Conservation (phyloP, 1,139 yeast genomes). For the Saccharomycopsis phalli region DNA sequence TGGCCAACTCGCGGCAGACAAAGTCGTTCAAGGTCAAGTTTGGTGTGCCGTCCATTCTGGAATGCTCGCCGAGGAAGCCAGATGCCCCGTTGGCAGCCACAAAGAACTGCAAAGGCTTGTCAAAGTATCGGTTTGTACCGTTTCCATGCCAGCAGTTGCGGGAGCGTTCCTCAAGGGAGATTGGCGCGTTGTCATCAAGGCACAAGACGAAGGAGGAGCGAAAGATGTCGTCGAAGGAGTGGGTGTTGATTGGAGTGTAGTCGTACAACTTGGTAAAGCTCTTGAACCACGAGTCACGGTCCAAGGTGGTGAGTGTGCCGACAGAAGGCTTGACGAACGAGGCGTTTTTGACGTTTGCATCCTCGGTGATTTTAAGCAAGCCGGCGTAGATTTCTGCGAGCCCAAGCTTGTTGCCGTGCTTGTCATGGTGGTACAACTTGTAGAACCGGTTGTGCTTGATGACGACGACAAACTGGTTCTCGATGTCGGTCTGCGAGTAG, state of each 20-base stretch:
- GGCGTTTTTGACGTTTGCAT: slow-evolving; percentile 34
- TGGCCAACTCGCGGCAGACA: slow-evolving; percentile 48
- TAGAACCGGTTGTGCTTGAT: slow-evolving; percentile 73
- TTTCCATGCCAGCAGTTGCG: slow-evolving; percentile 92
- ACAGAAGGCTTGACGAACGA: slow-evolving; percentile 44
- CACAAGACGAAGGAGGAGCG: slow-evolving; percentile 75
- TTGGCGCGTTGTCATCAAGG: slow-evolving; percentile 66
- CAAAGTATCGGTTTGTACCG: slow-evolving; percentile 84
- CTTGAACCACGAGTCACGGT: slow-evolving; percentile 75
- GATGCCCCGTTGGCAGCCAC: slow-evolving; percentile 78
- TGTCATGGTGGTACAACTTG: slow-evolving; percentile 63
- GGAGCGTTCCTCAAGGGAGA: slow-evolving; percentile 78
- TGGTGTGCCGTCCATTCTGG: slow-evolving; percentile 98
- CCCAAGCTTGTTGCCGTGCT: slow-evolving; percentile 45
- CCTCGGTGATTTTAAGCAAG: slow-evolving; percentile 46
- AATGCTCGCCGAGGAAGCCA: slow-evolving; percentile 94
- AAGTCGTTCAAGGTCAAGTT: slow-evolving; percentile 82
- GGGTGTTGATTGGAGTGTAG: slow-evolving; percentile 47
- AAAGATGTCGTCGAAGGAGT: slow-evolving; percentile 59
- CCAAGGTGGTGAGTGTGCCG: slow-evolving; percentile 75
- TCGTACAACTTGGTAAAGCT: slow-evolving; percentile 50
- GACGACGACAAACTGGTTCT: slow-evolving; percentile 66
- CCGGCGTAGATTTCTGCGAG: slow-evolving; percentile 60
- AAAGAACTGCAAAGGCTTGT: slow-evolving; percentile 84
- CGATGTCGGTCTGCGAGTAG: slow-evolving; percentile 35